Evolutionary conservation across 1,284 basidiomycete species (phyloP), one percentile per base, ranked within the genome.

Genomic region (Microbotryomycetes sp.): DNA sequence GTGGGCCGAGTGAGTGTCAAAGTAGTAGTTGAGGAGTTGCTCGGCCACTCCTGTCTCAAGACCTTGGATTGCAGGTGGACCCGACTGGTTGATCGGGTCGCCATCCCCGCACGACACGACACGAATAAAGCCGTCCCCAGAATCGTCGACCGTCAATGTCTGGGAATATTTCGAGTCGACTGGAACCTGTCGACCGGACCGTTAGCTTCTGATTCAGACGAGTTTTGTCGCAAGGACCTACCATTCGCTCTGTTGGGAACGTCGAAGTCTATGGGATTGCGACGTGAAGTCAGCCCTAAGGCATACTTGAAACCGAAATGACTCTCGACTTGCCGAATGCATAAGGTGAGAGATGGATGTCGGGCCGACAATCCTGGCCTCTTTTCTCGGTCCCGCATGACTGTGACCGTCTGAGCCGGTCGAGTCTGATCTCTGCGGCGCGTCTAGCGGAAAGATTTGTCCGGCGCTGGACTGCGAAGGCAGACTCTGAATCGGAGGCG

Each of bases 181-280:
- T 4, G 65, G 62, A 9, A 54, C 18, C 23, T 41, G 5, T 23
- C 18, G 5, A 5, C 5, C 18, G 49, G 27, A n/a, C n/a, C n/a
- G n/a, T n/a, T n/a, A n/a, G n/a, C n/a, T n/a, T n/a, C n/a, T n/a
- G n/a, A n/a, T n/a, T n/a, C n/a, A n/a, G n/a, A n/a, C n/a, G n/a
- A n/a, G n/a, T n/a, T 86, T 84, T 63, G 85, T 80, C 75, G 97
- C 91, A 75, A 91, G 93, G 31, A 80, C 83, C 77, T 93, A 89
- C 71, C 91, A 94, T 57, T 85, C 82, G 67, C 83, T 84, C 50
- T 86, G 82, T 72, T 5, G 89, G 87, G 67, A 97, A 84, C 54
- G 87, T 83, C 29, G 88, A 85, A 2, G 67, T 69, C 45, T 2
- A 2, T 5, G 3, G 5, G 28, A 13, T 2, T 18, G 18, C 35